Percentiles rank a stretch among this genome's conserved stretches.
phyloP scores from a whole-genome alignment of 2,329 filamentous ascomycete genomes.

The Talaromyces piceae region DNA sequence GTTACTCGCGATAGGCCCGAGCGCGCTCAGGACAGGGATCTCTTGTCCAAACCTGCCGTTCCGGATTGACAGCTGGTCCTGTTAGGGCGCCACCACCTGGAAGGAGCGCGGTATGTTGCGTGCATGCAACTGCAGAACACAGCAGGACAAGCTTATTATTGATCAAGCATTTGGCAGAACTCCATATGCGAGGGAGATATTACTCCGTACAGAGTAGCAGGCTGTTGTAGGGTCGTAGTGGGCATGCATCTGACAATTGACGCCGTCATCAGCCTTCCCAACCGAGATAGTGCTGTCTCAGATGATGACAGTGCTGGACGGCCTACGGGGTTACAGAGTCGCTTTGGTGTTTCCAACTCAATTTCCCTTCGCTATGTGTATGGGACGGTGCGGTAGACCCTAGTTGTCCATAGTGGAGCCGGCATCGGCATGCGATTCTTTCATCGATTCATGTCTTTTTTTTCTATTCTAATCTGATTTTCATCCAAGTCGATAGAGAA shows the following conservation, averaged over 20 bases:
- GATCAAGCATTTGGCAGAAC: no score
- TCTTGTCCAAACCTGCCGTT: background rate
- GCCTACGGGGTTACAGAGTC: background rate
- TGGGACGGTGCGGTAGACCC: no score
- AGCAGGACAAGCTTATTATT: no score
- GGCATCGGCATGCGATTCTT: background rate
- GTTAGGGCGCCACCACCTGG: constrained; percentile 3
- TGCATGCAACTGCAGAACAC: no score
- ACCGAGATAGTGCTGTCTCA: background rate
- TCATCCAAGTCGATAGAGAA: background rate
- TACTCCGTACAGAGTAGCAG: no score
- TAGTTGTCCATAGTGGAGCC: background rate
- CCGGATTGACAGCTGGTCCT: background rate
- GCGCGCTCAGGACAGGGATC: background rate
- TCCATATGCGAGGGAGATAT: no score
- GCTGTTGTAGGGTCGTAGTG: background rate
- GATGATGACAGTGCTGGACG: background rate
- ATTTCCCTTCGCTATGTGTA: no score
- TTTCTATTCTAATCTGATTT: no score
- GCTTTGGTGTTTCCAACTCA: no score
- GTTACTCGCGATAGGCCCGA: background rate
- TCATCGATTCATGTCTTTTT: no score
- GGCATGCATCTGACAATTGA: background rate
- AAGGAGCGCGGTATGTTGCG: background rate
- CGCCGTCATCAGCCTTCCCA: background rate